Base-by-base conservation (phyloP, 805 yeast genomes). In the Lipomyces yamadae region DNA sequence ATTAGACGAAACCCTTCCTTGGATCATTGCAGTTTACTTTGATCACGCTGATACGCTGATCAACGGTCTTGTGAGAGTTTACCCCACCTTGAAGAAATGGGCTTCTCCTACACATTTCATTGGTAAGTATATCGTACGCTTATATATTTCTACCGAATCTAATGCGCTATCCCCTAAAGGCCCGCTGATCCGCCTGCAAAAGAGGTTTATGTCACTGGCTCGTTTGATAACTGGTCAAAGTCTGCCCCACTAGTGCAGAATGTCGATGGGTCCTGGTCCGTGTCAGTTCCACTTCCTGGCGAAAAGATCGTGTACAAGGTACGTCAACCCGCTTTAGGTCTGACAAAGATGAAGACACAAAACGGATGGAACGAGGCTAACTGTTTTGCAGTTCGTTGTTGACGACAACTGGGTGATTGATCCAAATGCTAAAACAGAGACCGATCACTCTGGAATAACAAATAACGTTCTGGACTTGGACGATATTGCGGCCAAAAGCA, bases 161-260 rank as follows among this genome's bases (percentile, higher is more conserved):
- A 29, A 37, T 18, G 29, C 11, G 60, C 50, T 42, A 34, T 45
- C 33, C 33, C 55, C 54, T 13, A 39, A 54, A 70, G 72, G 71
- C 69, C 71, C 50, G 66, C 71, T 42, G 84, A 84, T 83, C 85
- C 62, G 74, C 78, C 8, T 90, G 91, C 85, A 13, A 65, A 75
- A 35, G 82, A 82, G 48, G 93, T 89, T 65, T 80, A 85, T 71
- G 84, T 89, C 61, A 88, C 92, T 29, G 93, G 93, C 68, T 82
- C 86, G 62, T 88, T 88, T 73, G 91, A 88, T 74, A 80, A 85
- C 73, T 89, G 93, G 93, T 74, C 83, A 58, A 85, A 87, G 67
- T 76, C 86, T 1, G 77, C 86, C 62, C 87, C 86, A 24, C 78
- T 88, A 67, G 90, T 87, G 56, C 85, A 87, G 73, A 84, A 83